A percentile compares a stretch with the other conserved stretches of the same genome.
phyloP scores from a whole-genome alignment of 805 yeast species.

The Cyberlindnera petersonii region DNA sequence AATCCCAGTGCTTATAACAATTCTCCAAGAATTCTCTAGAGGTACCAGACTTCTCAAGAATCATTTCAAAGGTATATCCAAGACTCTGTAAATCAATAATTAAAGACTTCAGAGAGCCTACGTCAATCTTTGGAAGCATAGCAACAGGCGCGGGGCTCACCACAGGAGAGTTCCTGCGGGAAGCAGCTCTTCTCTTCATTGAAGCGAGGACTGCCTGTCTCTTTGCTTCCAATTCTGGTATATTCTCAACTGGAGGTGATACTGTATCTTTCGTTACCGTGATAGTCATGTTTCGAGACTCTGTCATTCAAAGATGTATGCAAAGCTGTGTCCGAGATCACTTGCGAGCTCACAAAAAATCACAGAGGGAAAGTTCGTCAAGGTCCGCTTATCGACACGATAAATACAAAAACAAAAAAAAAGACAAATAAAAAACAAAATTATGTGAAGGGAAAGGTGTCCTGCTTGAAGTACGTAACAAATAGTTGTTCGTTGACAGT shows the following conservation, averaged over 20 bases:
- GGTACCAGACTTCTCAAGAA: conserved; percentile 17
- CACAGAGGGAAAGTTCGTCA: no score
- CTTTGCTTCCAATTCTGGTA: conserved; percentile 20
- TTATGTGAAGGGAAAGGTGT: no score
- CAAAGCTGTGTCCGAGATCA: no score
- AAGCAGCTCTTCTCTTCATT: conserved; percentile 13
- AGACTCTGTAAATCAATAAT: conserved; percentile 24
- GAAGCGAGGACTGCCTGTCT: conserved; percentile 26
- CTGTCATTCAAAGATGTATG: not conserved
- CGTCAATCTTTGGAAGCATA: not conserved
- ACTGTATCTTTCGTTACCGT: not conserved
- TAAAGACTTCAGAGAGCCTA: conserved; percentile 15
- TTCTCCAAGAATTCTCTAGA: conserved; percentile 17
- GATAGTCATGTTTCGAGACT: not conserved
- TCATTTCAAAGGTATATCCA: conserved; percentile 23
- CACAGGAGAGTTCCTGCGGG: conserved; percentile 3
- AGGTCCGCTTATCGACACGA: no score
- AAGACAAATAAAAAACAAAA: no score
- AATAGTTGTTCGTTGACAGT: no score
- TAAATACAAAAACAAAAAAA: no score
- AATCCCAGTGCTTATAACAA: conserved; percentile 20
- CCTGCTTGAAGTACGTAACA: no score
- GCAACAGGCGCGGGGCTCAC: not conserved
- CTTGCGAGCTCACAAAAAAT: no score
- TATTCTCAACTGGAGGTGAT: no score